Base-by-base conservation (phyloP, 139 green algal genomes). In the Asterochloris sp. region DNA sequence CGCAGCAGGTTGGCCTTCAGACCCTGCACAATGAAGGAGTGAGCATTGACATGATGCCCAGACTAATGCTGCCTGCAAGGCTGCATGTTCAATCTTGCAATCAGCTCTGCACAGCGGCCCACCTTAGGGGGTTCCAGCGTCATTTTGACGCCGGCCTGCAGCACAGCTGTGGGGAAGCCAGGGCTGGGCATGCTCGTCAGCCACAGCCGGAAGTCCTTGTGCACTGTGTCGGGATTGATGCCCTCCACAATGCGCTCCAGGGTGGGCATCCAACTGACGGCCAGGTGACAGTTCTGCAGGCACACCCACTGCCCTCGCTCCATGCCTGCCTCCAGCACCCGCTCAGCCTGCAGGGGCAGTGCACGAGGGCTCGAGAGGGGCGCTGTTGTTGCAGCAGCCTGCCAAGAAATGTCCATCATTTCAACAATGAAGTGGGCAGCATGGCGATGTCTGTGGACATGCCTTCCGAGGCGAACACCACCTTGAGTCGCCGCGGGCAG, bases 141-240 rank as follows among this genome's bases (percentile, higher is more conserved):
- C 19, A 96, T 75, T 83, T 96, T 95, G 81, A 96, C 89, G 28
- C 92, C 90, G 71, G 88, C 91, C 82, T 95, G 89, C 66, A 96
- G 91, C 78, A 97, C 62, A 62, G 77, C 62, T 13, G 62, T 21
- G 21, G 93, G 93, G 88, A 97, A 97, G 79, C 86, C 83, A 16
- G 79, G 81, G 62, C 77, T 83, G 23, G 92, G 93, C 92, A 96
- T 96, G 78, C 87, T 91, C 0, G 94, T 96, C 28, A 98, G 90
- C 93, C 93, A 98, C 60, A 98, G 87, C n/a, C 94, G 85, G 86
- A 97, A 97, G 82, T 94, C 92, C 13, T 87, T 84, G 80, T 98
- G 91, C 66, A 62, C 73, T 63, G 77, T 73, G 62, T 73, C 77
- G 29, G 62, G 13, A n/a, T 26, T 74, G 69, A 91, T 77, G 29